Evolutionary conservation across 495 filamentous ascomycete genomes (phyloP).

Genomic region (Annulohypoxylon maeteangense): DNA sequence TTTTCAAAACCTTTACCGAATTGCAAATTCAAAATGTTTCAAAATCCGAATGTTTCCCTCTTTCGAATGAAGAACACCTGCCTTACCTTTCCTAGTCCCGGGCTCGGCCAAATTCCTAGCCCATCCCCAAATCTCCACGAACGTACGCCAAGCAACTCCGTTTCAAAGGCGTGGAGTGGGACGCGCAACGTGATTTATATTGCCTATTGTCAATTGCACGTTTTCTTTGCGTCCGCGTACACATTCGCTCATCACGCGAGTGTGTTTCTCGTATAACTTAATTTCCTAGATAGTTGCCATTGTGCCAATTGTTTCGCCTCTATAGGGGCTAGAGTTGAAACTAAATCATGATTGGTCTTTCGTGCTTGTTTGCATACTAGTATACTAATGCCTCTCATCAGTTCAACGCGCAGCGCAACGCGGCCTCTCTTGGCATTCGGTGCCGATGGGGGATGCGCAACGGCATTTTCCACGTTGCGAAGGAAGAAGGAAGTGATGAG

Average conservation of each 20-base stretch:
- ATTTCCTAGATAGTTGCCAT: not conserved
- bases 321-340: not conserved
- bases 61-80: not conserved
- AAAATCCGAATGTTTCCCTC: not conserved
- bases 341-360: slow-evolving; percentile 7
- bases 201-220: not conserved
- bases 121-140: not conserved
- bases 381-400: slow-evolving; percentile 36
- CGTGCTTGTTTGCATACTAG: not conserved
- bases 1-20: not conserved
- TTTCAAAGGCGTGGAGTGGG: slow-evolving; percentile 33
- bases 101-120: not conserved
- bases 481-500: slow-evolving; percentile 56
- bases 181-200: slow-evolving; percentile 10
- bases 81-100: no score
- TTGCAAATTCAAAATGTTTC: not conserved
- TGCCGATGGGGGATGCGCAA: slow-evolving; percentile 71
- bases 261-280: not conserved
- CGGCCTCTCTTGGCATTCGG: slow-evolving; percentile 69
- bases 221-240: not conserved
- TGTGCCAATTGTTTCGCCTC: slow-evolving; percentile 30
- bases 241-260: slow-evolving; percentile 5
- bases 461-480: slow-evolving; percentile 72
- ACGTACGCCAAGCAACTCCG: slow-evolving; percentile 23
- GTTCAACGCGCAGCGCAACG: slow-evolving; percentile 68